Base-by-base conservation (phyloP, 768 basidiomycete genomes). In the Strobilomyces echinocephalus region DNA sequence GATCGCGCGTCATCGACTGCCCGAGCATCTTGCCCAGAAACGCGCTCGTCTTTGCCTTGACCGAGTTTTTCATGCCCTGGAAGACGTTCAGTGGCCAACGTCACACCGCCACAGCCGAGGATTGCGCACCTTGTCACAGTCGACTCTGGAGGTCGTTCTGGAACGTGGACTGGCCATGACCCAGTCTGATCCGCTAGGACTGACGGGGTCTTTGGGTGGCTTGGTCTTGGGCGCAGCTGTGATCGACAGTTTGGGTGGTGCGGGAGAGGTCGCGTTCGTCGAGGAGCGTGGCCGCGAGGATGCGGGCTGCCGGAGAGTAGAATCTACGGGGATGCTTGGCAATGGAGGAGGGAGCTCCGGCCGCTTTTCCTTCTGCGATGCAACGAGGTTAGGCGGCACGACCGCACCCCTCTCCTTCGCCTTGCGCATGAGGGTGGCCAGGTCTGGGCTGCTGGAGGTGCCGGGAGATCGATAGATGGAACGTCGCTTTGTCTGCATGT, bases 371-470 rank as follows among this genome's bases (percentile, higher is more conserved):
- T 64, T 65, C 50, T 65, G 63, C 0, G 59, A 46, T 20, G 63
- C 53, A 12, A 38, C 72, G 67, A 69, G 62, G 67, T 55, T 54
- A 60, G 67, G 34, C 14, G 68, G 65, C 21, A 79, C 63, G 38
- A 74, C 71, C 0, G 74, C 78, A 18, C 82, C 82, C 46, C 79
- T 74, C 62, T 87, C 87, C 70, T 85, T 91, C 15, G 89, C 87
- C 71, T 93, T 94, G 56, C 86, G 79, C 49, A 94, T 69, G 49
- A 97, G 77, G 10, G 91, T 93, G 5, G 91, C 91, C 20, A 97
- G 77, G 71, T 97, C 94, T 26, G 94, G 95, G 65, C 88, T 92
- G 61, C 88, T 91, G 33, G 92, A 88, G 8, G 91, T 95, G 40
- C 92, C 94, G 11, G 88, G 79, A 18, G 89, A 87, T 53, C 94